phyloP scores from a whole-genome alignment of 2,329 filamentous ascomycete species.

The Neophaeococcomyces aloes region DNA sequence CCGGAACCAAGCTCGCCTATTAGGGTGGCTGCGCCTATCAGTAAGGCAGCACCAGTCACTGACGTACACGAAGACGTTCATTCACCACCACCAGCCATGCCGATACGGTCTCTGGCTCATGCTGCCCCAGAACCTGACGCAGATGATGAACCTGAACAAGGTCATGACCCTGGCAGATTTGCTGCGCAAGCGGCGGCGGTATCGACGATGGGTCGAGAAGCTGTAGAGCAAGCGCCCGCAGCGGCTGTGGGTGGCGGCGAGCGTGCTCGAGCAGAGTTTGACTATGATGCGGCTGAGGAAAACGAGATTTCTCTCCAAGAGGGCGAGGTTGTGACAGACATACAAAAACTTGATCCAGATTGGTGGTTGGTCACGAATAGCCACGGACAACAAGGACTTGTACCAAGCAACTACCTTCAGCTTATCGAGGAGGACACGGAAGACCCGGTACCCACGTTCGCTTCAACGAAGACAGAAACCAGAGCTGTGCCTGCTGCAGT shows the following conservation, averaged over 20 bases:
- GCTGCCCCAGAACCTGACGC: constrained; percentile 48
- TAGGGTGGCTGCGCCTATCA: constrained; percentile 74
- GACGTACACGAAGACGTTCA: constrained; percentile 34
- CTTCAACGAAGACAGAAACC: background rate
- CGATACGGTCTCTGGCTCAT: constrained; percentile 52
- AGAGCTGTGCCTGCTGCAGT: constrained; percentile 28
- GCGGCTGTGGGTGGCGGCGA: constrained; percentile 43
- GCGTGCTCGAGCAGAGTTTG: constrained; percentile 74
- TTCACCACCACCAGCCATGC: constrained; percentile 41
- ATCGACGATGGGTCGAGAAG: constrained; percentile 35
- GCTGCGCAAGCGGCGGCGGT: constrained; percentile 47
- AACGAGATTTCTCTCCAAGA: constrained; percentile 90
- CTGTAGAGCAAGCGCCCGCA: constrained; percentile 35
- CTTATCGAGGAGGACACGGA: constrained; percentile 51
- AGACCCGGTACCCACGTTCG: constrained; percentile 22
- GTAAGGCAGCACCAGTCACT: constrained; percentile 37
- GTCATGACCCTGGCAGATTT: constrained; percentile 51
- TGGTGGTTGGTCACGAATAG: constrained; percentile 97
- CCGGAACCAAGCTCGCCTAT: constrained; percentile 59
- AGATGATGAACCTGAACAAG: constrained; percentile 53
- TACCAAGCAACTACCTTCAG: constrained; percentile 96
- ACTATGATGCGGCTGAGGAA: constrained; percentile 95
- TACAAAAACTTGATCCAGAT: constrained; percentile 95
- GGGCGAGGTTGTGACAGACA: constrained; percentile 77
- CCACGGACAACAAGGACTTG: constrained; percentile 60